A percentile compares a stretch with the other conserved stretches of the same genome.
Conservation (phyloP, 2,329 filamentous ascomycete species). For the Cryphonectria carpinicola region DNA sequence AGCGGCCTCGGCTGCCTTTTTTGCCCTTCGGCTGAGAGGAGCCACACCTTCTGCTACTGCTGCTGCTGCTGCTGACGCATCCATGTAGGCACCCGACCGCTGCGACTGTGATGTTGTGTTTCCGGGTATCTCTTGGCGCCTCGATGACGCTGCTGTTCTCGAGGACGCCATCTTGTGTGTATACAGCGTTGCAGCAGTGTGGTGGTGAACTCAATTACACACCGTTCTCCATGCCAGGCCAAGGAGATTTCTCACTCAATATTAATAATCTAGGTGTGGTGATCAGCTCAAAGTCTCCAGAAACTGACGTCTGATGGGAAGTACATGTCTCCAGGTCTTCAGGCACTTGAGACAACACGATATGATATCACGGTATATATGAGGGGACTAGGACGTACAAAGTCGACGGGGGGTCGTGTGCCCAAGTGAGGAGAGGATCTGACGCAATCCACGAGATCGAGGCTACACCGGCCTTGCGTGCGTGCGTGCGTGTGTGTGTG, state of each 20-base stretch:
- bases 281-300: conserved; percentile 15
- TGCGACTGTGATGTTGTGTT: conserved; percentile 34
- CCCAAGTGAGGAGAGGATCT: background rate
- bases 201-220: conserved; percentile 26
- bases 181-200: conserved; percentile 28
- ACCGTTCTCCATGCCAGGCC: conserved; percentile 11
- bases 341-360: background rate
- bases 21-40: conserved; percentile 33
- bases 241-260: conserved; percentile 29
- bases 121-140: conserved; percentile 33
- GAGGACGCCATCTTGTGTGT: conserved; percentile 40
- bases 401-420: conserved; percentile 3
- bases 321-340: background rate
- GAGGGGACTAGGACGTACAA: background rate
- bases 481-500: conserved; percentile 19
- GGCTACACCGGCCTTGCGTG: conserved; percentile 26
- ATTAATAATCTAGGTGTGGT: conserved; percentile 1
- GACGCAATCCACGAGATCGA: conserved; percentile 29
- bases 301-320: conserved; percentile 3
- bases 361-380: conserved; percentile 18
- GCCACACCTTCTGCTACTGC: conserved; percentile 32
- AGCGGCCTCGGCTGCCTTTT: conserved; percentile 35
- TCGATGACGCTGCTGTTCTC: conserved; percentile 35
- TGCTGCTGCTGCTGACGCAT: conserved; percentile 33
- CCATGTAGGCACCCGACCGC: conserved; percentile 36